Evolutionary conservation across 2,329 filamentous ascomycete genomes (phyloP), one percentile per base, ranked within the genome.

Genomic region (Trichoderma cornu-damae): DNA sequence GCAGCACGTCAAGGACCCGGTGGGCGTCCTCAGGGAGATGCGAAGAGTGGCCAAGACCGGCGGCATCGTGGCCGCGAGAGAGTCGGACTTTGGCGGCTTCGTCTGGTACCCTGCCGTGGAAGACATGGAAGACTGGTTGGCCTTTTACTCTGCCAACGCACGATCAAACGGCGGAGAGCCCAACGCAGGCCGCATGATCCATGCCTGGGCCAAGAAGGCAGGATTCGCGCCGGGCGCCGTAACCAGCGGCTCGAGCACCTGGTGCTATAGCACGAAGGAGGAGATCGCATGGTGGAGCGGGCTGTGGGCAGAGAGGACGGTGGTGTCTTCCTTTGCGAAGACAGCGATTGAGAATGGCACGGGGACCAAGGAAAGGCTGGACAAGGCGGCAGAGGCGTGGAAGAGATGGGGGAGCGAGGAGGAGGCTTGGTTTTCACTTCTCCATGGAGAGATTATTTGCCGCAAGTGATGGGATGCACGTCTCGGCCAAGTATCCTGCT

Each of bases 1-100:
- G 18, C 67, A 70, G 18, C 73, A 77, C 57, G 65, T 77, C 16
- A 64, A 68, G 2, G 65, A 69, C 28, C 68, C 67, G 4, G 68
- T 71, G 2, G 38, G 57, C 0, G 68, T 73, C 9, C 51, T 76
- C 20, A n/a, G 42, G 2, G 74, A 77, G 62, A 74, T 76, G 67
- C 66, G 69, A 2, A 68, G 76, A 0, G 71, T 77, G 0, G 63
- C 73, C 7, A 74, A 69, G 62, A 68, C 70, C 0, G 74, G 74
- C 2, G 76, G 75, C 20, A 60, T 77, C 12, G 64, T 77, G 0
- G 75, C 65, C 5, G 62, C 61, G 5, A 72, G 66, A 32, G 64
- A 65, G 49, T 59, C 64, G 4, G 66, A 66, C 51, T 60, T 57
- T 22, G 61, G 53, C 3, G 43, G 59, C 14, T 62, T 65, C 37